phyloP scores from a whole-genome alignment of 192 early-diverging fungal species.

The Umbelopsis isabellina region DNA sequence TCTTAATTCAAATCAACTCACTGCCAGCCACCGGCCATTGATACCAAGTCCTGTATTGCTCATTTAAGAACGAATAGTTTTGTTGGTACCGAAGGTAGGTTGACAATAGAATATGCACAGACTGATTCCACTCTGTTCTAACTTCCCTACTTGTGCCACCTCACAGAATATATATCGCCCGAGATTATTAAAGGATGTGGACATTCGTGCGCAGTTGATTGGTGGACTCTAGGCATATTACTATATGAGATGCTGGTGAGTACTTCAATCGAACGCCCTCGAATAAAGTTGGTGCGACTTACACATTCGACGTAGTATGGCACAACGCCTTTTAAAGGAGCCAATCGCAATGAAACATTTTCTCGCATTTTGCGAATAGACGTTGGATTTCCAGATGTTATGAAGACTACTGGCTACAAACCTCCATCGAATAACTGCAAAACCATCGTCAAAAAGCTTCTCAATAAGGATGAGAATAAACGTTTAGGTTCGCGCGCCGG shows the following conservation, averaged over 20 bases:
- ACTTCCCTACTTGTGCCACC: neutral
- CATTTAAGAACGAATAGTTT: constrained; percentile 93
- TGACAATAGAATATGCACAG: neutral
- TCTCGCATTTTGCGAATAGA: constrained; percentile 83
- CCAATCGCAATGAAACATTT: constrained; percentile 87
- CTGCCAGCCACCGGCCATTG: constrained; percentile 66
- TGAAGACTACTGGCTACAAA: constrained; percentile 19
- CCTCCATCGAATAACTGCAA: constrained; percentile 57
- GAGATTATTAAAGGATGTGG: constrained; percentile 95
- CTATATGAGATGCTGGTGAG: constrained; percentile 94
- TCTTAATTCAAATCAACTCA: neutral
- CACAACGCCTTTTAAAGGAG: constrained; percentile 95
- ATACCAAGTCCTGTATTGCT: constrained; percentile 90
- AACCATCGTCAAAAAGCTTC: constrained; percentile 77
- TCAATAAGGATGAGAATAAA: constrained; percentile 87
- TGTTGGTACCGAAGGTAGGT: constrained; percentile 90
- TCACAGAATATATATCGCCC: constrained; percentile 93
- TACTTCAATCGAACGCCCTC: neutral
- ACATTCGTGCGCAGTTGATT: constrained; percentile 94
- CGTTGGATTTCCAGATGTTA: constrained; percentile 66
- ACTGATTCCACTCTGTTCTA: neutral
- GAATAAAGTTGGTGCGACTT: neutral
- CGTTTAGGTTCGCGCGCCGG: constrained; percentile 87
- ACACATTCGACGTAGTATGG: constrained; percentile 56
- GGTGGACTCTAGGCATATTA: constrained; percentile 99